Conservation (phyloP, 2,329 filamentous ascomycete species). For the Tricladium varicosporioides region DNA sequence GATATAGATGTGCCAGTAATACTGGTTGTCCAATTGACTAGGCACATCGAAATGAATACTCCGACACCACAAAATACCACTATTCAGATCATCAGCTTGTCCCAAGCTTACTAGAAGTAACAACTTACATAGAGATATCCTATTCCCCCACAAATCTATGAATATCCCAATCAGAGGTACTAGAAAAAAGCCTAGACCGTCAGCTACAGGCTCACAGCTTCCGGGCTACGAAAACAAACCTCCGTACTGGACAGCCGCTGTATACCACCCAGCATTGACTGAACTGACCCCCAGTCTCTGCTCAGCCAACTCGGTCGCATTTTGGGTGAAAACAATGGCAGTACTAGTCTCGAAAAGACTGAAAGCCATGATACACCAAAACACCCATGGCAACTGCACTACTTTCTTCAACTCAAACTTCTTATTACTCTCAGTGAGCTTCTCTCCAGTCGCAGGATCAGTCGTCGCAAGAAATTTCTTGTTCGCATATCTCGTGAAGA, state of each 20-base stretch:
- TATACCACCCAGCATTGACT: conserved; percentile 60
- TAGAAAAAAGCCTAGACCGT: too few relatives aligned
- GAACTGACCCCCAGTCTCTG: conserved; percentile 54
- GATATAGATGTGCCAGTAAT: conserved; percentile 53
- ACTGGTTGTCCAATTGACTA: conserved; percentile 51
- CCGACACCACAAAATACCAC: conserved; percentile 46
- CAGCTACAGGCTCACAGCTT: too few relatives aligned
- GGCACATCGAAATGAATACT: conserved; percentile 51
- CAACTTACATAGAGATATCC: conserved; percentile 43
- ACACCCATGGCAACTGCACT: conserved; percentile 57
- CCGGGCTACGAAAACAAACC: conserved; percentile 53
- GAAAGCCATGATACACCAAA: conserved; percentile 55
- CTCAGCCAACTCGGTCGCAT: conserved; percentile 60
- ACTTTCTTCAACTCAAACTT: conserved; percentile 55
- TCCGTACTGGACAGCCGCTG: conserved; percentile 52
- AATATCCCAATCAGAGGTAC: conserved; percentile 47
- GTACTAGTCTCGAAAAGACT: conserved; percentile 58
- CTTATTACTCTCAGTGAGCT: conserved; percentile 57
- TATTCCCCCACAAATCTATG: conserved; percentile 54
- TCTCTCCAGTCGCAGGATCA: conserved; percentile 57
- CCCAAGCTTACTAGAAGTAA: too few relatives aligned
- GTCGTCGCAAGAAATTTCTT: conserved; percentile 44
- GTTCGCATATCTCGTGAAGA: conserved; percentile 52
- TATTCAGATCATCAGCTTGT: background rate
- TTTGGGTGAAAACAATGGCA: conserved; percentile 52